phyloP scores from a whole-genome alignment of 2,329 filamentous ascomycete species.

The Xylariomycetidae sp. region DNA sequence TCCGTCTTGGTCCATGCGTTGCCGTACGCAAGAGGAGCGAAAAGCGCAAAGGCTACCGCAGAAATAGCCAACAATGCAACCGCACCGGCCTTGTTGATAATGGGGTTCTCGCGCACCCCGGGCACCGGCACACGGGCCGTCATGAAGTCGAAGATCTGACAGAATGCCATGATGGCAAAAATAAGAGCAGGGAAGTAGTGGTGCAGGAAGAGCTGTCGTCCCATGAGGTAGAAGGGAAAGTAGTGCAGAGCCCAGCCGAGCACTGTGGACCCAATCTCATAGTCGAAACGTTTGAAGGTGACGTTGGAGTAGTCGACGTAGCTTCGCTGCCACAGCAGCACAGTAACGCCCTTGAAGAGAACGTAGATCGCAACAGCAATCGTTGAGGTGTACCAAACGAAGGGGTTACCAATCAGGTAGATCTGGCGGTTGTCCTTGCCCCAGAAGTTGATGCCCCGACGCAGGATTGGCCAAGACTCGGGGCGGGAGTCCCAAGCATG shows the following conservation, averaged over 20 bases:
- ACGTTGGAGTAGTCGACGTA: conserved; percentile 77
- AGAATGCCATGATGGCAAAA: conserved; percentile 85
- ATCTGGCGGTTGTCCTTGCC: conserved; percentile 89
- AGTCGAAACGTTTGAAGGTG: conserved; percentile 94
- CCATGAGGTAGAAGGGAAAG: conserved; percentile 98
- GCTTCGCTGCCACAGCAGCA: conserved; percentile 91
- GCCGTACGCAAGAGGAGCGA: conserved; percentile 84
- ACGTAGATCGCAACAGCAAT: conserved; percentile 70
- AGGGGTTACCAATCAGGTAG: conserved; percentile 89
- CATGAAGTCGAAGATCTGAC: conserved; percentile 81
- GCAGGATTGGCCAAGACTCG: conserved; percentile 84
- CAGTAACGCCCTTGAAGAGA: conserved; percentile 77
- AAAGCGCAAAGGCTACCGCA: conserved; percentile 74
- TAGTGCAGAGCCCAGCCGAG: conserved; percentile 97
- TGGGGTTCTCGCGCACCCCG: conserved; percentile 62
- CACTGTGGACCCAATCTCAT: conserved; percentile 85
- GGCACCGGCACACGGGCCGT: conserved; percentile 66
- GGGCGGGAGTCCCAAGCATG: conserved; percentile 98
- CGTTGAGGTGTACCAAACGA: conserved; percentile 91
- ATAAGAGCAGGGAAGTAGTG: conserved; percentile 98
- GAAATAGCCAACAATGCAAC: conserved; percentile 68
- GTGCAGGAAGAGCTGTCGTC: conserved; percentile 94
- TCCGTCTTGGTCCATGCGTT: conserved; percentile 88
- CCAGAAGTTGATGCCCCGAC: conserved; percentile 99
- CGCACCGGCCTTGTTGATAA: conserved; percentile 69